Base-by-base conservation (phyloP, 2,329 filamentous ascomycete species). In the Exophiala oligosperma region DNA sequence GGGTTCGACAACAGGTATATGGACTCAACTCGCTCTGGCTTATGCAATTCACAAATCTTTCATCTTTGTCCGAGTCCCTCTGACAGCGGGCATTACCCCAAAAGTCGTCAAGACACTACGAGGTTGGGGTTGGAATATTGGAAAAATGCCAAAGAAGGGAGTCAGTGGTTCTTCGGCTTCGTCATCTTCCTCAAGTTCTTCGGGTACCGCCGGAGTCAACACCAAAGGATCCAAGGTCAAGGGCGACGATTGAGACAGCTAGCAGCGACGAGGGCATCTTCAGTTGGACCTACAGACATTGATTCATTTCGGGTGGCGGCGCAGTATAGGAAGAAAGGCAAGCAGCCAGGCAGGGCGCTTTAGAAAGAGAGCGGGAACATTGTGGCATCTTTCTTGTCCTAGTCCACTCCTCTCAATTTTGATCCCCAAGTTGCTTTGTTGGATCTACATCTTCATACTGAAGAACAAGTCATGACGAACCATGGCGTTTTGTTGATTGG, bases 11-110 rank as follows among this genome's bases (percentile, higher is more conserved):
- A 49, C 64, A 88, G 85, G 84, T 68, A 77, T 89, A 51, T 88
- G 85, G 84, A 97, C 94, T 7, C 92, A 97, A 71, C 79, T 99
- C 29, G 92, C 91, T 14, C 82, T 99, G 49, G 94, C 94, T 11
- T 99, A 99, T 71, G 93, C 93, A 28, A 91, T 99, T 58, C 94
- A 99, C 81, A 99, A 99, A 78, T 95, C 90, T 67, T 91, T 97
- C 74, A 97, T 99, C 69, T 96, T 99, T 74, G 74, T 97, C 65
- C 85, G 94, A n/a, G 91, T 99, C 8, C 94, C 94, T 7, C 77
- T 97, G 63, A 94, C 94, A 1, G 92, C 91, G 11, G 93, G 92
- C 2, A 81, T 97, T 35, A 92, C 91, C 7, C 94, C 94, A 1
- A 97, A 95, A 75, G 87, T 97, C n/a, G 94, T 97, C 69, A 95